phyloP scores from a whole-genome alignment of 257 asterid genomes.

The Paraleonurus japonicus region DNA sequence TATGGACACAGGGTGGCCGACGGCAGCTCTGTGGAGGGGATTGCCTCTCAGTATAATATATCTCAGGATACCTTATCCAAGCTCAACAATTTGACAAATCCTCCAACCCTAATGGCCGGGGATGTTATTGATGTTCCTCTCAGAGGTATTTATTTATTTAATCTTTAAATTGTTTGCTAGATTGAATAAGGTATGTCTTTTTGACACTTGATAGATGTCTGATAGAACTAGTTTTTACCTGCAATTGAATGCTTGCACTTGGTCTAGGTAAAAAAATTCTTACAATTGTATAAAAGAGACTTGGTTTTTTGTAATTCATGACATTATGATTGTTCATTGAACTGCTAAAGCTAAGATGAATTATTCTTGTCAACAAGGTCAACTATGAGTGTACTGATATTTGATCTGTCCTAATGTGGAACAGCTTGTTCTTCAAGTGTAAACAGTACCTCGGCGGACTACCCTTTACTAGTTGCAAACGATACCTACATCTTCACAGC shows the following conservation, averaged over 20 bases:
- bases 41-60: slow-evolving; percentile 52
- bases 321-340: not conserved
- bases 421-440: slow-evolving; percentile 76
- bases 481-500: slow-evolving; percentile 70
- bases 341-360: not conserved
- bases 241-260: not conserved
- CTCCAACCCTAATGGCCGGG: slow-evolving; percentile 48
- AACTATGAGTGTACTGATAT: not conserved
- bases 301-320: not conserved
- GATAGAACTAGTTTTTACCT: not conserved
- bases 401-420: slow-evolving; percentile 9
- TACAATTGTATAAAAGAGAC: not conserved
- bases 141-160: slow-evolving; percentile 38
- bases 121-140: slow-evolving; percentile 79
- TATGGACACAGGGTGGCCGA: slow-evolving; percentile 61
- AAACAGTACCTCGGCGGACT: slow-evolving; percentile 50
- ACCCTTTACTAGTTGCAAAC: slow-evolving; percentile 67
- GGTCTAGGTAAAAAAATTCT: not conserved
- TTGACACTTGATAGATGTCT: not conserved
- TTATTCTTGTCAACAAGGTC: not conserved
- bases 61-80: slow-evolving; percentile 44
- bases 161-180: not conserved
- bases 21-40: slow-evolving; percentile 52
- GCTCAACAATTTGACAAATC: slow-evolving; percentile 51
- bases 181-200: not conserved